Evolutionary conservation across 2,329 filamentous ascomycete species (phyloP).

Genomic region (Cadophora malorum): DNA sequence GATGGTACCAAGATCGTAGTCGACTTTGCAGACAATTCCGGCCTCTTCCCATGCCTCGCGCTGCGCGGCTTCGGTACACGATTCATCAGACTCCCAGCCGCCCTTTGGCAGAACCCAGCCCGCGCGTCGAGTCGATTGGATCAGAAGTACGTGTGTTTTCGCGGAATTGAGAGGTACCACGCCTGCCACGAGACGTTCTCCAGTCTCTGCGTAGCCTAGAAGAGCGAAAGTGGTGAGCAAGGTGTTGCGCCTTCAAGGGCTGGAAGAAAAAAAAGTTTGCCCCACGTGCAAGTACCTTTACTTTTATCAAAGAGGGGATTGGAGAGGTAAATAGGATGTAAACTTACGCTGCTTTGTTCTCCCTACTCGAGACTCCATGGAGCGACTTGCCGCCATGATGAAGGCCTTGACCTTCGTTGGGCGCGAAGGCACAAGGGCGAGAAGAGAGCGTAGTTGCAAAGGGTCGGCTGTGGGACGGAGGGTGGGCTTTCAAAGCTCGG

Average conservation of each 20-base stretch:
- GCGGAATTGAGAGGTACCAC: constrained; percentile 88
- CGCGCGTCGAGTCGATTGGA: constrained; percentile 88
- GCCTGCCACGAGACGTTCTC: constrained; percentile 93
- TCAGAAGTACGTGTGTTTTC: constrained; percentile 87
- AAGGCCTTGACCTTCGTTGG: constrained; percentile 40
- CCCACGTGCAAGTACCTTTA: constrained; percentile 30
- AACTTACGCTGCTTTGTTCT: constrained; percentile 82
- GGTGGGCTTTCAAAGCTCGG: constrained; percentile 36
- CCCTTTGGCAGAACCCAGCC: constrained; percentile 98
- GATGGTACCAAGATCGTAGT: constrained; percentile 86
- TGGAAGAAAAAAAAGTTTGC: constrained; percentile 32
- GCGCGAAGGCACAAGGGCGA: constrained; percentile 27
- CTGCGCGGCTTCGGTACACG: constrained; percentile 81
- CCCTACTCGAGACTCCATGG: constrained; percentile 77
- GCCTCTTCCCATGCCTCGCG: constrained; percentile 98
- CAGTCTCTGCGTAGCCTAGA: constrained; percentile 87
- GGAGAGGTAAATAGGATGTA: constrained; percentile 21
- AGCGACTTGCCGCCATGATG: constrained; percentile 51
- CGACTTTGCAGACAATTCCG: constrained; percentile 84
- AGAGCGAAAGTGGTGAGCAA: constrained; percentile 42
- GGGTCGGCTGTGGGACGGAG: constrained; percentile 34
- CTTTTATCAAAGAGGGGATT: constrained; percentile 17
- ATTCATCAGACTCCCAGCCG: constrained; percentile 96
- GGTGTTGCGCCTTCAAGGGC: constrained; percentile 24
- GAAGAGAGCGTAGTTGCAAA: constrained; percentile 29